These are phyloP conservation scores for Tolypocladium nubicola DNA, from an alignment of 2,329 filamentous ascomycete species.

Conservation along the genomic window DNA sequence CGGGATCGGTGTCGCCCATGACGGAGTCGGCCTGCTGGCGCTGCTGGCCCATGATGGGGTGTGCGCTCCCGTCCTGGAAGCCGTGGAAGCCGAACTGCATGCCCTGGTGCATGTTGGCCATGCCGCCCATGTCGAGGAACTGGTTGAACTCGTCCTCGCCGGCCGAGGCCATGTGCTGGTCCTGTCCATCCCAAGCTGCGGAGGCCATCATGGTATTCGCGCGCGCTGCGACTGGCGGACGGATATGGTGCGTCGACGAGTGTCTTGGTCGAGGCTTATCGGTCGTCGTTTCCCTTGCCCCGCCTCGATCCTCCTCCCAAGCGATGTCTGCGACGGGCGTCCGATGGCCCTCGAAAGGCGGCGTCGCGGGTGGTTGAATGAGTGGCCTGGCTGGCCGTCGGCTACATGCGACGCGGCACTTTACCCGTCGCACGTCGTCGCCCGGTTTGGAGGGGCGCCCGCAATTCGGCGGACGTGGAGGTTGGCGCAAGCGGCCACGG, in stretches of 20 bases:
- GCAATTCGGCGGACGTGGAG: background rate
- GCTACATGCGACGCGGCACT: background rate
- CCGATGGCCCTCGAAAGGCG: background rate
- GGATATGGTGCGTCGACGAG: background rate
- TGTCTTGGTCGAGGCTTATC: background rate
- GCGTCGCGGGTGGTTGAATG: background rate
- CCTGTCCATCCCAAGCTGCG: conserved; percentile 43
- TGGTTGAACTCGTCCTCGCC: conserved; percentile 54
- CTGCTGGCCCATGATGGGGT: conserved; percentile 17
- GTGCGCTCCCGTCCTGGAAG: conserved; percentile 32
- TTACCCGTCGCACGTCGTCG: background rate
- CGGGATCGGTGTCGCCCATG: conserved; percentile 21
- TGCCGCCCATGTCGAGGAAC: conserved; percentile 50
- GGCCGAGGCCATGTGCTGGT: conserved; percentile 39
- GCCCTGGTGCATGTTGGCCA: conserved; percentile 40
- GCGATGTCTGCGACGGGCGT: background rate
- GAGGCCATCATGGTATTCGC: conserved; percentile 17
- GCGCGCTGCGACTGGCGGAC: background rate
- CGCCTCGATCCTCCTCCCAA: background rate
- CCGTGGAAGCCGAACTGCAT: conserved; percentile 51
- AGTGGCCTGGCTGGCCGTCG: background rate
- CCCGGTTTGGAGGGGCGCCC: background rate
- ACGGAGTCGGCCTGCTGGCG: conserved; percentile 22
- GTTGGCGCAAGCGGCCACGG: too few species aligned
- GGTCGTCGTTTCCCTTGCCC: background rate